phyloP scores from a whole-genome alignment of 1,284 basidiomycete species.

The Apiotrichum mycotoxinovorans region DNA sequence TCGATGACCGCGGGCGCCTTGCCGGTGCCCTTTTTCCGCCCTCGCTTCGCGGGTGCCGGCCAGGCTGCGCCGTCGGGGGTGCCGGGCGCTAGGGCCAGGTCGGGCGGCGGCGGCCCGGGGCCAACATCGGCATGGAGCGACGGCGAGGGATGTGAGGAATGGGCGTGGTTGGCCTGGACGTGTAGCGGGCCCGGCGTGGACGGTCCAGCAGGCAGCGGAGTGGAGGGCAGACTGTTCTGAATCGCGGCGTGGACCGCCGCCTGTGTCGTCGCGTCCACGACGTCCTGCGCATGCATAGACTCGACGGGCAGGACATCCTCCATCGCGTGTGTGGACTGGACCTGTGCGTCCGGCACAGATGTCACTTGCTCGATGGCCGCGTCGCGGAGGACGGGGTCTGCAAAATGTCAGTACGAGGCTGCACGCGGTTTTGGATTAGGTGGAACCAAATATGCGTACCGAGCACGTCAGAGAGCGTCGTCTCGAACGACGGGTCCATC shows the following conservation, averaged over 20 bases:
- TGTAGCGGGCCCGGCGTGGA: background rate
- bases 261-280: background rate
- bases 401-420: too few species aligned
- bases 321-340: background rate
- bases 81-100: background rate
- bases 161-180: background rate
- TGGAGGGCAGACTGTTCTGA: background rate
- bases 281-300: background rate
- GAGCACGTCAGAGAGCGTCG: background rate
- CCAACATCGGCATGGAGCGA: background rate
- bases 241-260: background rate
- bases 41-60: background rate
- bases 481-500: background rate
- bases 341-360: too few species aligned
- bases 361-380: too few species aligned
- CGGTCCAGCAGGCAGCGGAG: background rate
- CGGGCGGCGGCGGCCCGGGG: background rate
- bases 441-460: background rate
- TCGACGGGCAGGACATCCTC: background rate
- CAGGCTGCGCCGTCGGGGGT: background rate
- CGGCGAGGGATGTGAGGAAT: background rate
- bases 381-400: too few species aligned
- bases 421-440: too few species aligned
- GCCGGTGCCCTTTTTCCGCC: background rate
- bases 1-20: conserved; percentile 28